phyloP scores from a whole-genome alignment of 106 monocot species.

The Hemerocallis citrina region DNA sequence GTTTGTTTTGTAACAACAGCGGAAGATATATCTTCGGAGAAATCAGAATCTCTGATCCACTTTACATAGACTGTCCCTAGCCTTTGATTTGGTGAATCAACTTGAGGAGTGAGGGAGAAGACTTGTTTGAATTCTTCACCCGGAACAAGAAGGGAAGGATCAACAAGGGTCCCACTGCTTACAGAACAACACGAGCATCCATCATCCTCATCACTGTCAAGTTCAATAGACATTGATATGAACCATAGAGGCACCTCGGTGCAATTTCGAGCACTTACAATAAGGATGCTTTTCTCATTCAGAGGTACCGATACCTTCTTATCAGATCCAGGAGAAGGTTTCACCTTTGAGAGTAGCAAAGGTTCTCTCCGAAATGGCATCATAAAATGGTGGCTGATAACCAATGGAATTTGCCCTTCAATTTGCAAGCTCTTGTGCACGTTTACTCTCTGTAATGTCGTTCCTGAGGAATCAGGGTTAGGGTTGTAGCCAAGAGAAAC shows the following conservation, averaged over 20 bases:
- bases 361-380: conserved; percentile 77
- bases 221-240: conserved; percentile 43
- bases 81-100: conserved; percentile 22
- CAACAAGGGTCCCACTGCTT: conserved; percentile 20
- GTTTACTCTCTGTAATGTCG: conserved; percentile 50
- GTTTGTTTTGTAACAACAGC: conserved; percentile 37
- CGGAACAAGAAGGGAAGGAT: conserved; percentile 33
- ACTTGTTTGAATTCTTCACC: conserved; percentile 79
- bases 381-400: conserved; percentile 60
- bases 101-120: conserved; percentile 52
- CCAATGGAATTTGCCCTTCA: conserved; percentile 77
- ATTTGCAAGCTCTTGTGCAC: conserved; percentile 92
- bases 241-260: conserved; percentile 70
- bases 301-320: conserved; percentile 39
- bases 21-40: conserved; percentile 5
- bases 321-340: conserved; percentile 19
- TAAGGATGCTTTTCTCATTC: conserved; percentile 53
- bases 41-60: conserved; percentile 45
- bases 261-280: conserved; percentile 67
- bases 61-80: conserved; percentile 49
- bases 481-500: conserved; percentile 79
- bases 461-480: conserved; percentile 7
- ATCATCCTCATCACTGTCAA: conserved; percentile 12
- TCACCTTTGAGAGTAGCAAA: conserved; percentile 56
- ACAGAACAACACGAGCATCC: conserved; percentile 24